phyloP scores from a whole-genome alignment of 2,329 filamentous ascomycete genomes.

The Penicillium sumatraense region DNA sequence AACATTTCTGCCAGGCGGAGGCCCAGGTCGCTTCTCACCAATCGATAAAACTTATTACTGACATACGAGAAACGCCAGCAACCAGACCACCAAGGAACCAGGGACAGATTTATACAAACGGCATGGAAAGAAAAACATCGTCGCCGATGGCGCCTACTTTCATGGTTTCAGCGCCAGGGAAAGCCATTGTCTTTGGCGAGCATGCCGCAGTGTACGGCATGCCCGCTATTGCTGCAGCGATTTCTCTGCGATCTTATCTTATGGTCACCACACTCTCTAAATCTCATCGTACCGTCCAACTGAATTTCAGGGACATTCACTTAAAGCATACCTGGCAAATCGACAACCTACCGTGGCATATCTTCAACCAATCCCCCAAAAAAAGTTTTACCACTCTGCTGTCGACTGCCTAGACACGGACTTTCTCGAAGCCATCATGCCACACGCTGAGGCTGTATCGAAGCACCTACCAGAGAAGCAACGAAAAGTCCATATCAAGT shows the following conservation, averaged over 20 bases:
- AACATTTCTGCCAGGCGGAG: too few relatives aligned
- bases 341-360: slow-evolving; percentile 82
- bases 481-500: slow-evolving; percentile 81
- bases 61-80: too few relatives aligned
- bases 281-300: slow-evolving; percentile 81
- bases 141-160: slow-evolving; percentile 80
- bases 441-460: slow-evolving; percentile 76
- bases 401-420: slow-evolving; percentile 84
- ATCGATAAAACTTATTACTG: too few relatives aligned
- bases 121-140: slow-evolving; percentile 44
- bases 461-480: slow-evolving; percentile 66
- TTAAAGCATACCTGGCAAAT: slow-evolving; percentile 94
- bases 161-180: slow-evolving; percentile 97
- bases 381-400: slow-evolving; percentile 92
- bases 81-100: too few relatives aligned
- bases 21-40: too few relatives aligned
- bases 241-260: slow-evolving; percentile 93
- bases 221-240: slow-evolving; percentile 91
- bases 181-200: slow-evolving; percentile 97
- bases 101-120: not conserved
- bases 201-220: slow-evolving; percentile 98
- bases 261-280: slow-evolving; percentile 94
- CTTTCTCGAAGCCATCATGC: slow-evolving; percentile 77
- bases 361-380: slow-evolving; percentile 78
- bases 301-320: slow-evolving; percentile 90